Evolutionary conservation across 2,329 filamentous ascomycete genomes (phyloP).

Genomic region (Coniosporium tulheliwenetii): DNA sequence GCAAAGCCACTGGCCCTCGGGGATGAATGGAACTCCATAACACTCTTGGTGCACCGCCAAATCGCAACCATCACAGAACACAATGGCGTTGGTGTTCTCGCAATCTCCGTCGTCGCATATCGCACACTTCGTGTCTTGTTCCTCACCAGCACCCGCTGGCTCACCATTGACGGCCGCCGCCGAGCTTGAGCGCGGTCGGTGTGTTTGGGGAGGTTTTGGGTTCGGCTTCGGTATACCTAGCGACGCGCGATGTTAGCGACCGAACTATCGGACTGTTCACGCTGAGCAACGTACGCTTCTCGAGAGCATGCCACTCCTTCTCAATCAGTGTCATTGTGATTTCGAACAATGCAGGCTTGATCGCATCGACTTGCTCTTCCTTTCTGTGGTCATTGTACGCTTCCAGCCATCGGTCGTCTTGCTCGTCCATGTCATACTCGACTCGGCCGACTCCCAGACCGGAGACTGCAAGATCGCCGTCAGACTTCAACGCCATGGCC

Average conservation of each 20-base stretch:
- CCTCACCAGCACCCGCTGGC: slow-evolving; percentile 63
- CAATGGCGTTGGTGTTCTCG: slow-evolving; percentile 97
- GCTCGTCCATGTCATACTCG: slow-evolving; percentile 99
- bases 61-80: slow-evolving; percentile 97
- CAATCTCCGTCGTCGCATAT: slow-evolving; percentile 99
- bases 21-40: slow-evolving; percentile 96
- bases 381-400: slow-evolving; percentile 65
- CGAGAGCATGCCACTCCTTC: slow-evolving; percentile 92
- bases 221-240: slow-evolving; percentile 78
- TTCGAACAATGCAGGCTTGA: slow-evolving; percentile 89
- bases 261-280: neutral
- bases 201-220: slow-evolving; percentile 88
- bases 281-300: slow-evolving; percentile 46
- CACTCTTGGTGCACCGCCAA: slow-evolving; percentile 96
- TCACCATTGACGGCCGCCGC: slow-evolving; percentile 93
- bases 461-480: slow-evolving; percentile 34
- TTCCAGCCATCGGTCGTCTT: slow-evolving; percentile 92
- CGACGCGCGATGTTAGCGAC: neutral
- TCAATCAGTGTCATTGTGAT: slow-evolving; percentile 98
- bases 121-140: slow-evolving; percentile 92
- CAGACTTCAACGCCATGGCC: slow-evolving; percentile 36
- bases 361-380: slow-evolving; percentile 57
- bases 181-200: slow-evolving; percentile 81
- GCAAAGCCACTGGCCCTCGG: slow-evolving; percentile 96
- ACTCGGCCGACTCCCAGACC: slow-evolving; percentile 55